phyloP scores from a whole-genome alignment of 768 basidiomycete genomes.

The Filobasidium floriforme region DNA sequence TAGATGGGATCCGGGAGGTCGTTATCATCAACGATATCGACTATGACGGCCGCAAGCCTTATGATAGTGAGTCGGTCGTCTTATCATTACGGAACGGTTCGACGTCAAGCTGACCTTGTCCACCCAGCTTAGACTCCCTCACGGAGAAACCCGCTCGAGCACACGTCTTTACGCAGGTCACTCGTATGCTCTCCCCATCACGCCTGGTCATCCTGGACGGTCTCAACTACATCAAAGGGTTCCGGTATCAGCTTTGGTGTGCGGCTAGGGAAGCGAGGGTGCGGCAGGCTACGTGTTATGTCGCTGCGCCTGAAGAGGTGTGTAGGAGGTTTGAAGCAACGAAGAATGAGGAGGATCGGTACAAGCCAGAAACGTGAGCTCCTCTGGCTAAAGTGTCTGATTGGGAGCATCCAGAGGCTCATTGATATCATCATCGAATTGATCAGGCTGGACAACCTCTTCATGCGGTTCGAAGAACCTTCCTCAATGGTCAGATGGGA shows the following conservation, averaged over 20 bases:
- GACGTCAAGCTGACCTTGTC: not conserved
- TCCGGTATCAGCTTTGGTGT: constrained; percentile 96
- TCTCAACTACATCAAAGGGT: constrained; percentile 96
- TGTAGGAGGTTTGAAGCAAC: constrained; percentile 68
- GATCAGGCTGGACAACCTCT: constrained; percentile 71
- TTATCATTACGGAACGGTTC: too few relatives aligned
- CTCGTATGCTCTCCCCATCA: constrained; percentile 62
- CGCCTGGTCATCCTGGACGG: constrained; percentile 82
- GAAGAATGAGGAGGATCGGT: constrained; percentile 52
- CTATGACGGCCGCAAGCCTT: constrained; percentile 58
- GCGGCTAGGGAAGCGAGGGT: constrained; percentile 80
- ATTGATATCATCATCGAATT: too few relatives aligned
- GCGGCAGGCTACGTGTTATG: constrained; percentile 63
- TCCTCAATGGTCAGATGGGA: constrained; percentile 99
- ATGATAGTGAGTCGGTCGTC: constrained; percentile 56
- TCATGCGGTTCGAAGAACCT: constrained; percentile 88
- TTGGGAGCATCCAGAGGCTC: too few relatives aligned
- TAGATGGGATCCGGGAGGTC: constrained; percentile 50
- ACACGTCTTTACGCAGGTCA: constrained; percentile 72
- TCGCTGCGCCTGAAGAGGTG: constrained; percentile 54
- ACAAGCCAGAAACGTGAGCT: constrained; percentile 66
- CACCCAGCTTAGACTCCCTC: constrained; percentile 55
- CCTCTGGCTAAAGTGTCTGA: too few relatives aligned
- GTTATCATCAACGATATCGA: constrained; percentile 64
- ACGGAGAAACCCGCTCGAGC: constrained; percentile 84